Base-by-base conservation (phyloP, 2,329 filamentous ascomycete species). In the Diaporthe destruens region DNA sequence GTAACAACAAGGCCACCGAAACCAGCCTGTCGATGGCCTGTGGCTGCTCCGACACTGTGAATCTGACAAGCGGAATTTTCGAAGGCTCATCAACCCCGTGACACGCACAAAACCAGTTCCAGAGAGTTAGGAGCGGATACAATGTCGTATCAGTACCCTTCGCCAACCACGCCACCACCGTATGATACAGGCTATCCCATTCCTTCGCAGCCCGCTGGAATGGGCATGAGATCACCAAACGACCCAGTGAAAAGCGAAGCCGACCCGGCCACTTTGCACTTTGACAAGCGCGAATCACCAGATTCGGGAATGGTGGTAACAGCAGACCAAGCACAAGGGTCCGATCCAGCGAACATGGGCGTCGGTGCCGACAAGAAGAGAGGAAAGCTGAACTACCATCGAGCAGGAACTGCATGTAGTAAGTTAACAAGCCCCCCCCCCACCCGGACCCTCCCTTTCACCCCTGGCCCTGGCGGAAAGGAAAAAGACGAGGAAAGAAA, bases 381-480 rank as follows among this genome's bases (percentile, higher is more conserved):
- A 80, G 98, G 98, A 82, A 98, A 97, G 83, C 87, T 98, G 74
- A 96, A 96, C 51, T 98, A 98, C 81, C 96, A 98, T 84, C 91
- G 96, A 79, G 98, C 95, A 47, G 97, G 95, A 56, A 94, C 98
- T 77, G 96, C 96, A 77, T 98, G 96, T 85, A 93, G 96, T 98
- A 89, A 90, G 95, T 91, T 12, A 29, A 8, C 11, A 8, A 7
- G 36, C 72, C 54, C 74, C 71, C 47, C 72, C 36, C n/a, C 54
- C 14, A 12, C 16, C 49, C 9, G 7, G 16, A 12, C 39, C 36
- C 39, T 6, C 6, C 42, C 42, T 14, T 14, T 18, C 14, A 44
- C 42, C 16, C 42, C 42, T 44, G 42, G 36, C 16, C 42, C 42
- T 44, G 42, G 36, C 36, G 36, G 18, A 44, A 44, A 20, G 44